These are phyloP conservation scores for Solanum pimpinellifolium DNA, from an alignment of 257 asterid species.

Conservation along the genomic window DNA sequence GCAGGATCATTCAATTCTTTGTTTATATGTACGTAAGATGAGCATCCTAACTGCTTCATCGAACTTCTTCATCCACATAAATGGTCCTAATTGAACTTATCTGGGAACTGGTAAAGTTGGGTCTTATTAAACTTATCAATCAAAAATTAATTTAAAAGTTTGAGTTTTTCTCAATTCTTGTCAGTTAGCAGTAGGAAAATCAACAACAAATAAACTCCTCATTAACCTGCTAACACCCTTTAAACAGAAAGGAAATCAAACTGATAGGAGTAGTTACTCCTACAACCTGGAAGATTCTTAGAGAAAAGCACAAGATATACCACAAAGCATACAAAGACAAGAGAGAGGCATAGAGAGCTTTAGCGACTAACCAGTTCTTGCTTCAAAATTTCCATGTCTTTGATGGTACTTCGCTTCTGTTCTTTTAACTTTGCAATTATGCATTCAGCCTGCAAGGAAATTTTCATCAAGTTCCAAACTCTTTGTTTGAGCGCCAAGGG, in stretches of 20 bases:
- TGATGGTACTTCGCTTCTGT: conserved; percentile 14
- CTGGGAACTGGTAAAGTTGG: background rate
- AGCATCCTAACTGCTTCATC: background rate
- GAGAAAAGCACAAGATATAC: background rate
- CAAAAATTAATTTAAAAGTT: background rate
- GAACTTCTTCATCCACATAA: background rate
- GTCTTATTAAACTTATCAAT: background rate
- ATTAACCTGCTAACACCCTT: background rate
- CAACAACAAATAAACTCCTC: background rate
- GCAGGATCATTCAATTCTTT: background rate
- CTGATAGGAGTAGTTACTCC: background rate
- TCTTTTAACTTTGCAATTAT: conserved; percentile 24
- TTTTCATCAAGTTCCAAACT: background rate
- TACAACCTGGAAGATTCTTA: background rate
- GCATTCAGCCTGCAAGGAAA: conserved; percentile 19
- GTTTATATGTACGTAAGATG: background rate
- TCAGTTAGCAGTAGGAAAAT: background rate
- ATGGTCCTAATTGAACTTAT: background rate
- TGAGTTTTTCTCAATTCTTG: background rate
- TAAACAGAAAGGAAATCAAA: background rate
- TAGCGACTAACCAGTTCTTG: conserved; percentile 25
- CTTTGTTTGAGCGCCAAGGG: background rate
- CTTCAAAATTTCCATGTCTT: conserved; percentile 21
- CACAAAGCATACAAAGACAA: background rate
- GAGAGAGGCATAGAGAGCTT: background rate